Conservation (phyloP, 805 yeast genomes). For the Candida sithepensis region DNA sequence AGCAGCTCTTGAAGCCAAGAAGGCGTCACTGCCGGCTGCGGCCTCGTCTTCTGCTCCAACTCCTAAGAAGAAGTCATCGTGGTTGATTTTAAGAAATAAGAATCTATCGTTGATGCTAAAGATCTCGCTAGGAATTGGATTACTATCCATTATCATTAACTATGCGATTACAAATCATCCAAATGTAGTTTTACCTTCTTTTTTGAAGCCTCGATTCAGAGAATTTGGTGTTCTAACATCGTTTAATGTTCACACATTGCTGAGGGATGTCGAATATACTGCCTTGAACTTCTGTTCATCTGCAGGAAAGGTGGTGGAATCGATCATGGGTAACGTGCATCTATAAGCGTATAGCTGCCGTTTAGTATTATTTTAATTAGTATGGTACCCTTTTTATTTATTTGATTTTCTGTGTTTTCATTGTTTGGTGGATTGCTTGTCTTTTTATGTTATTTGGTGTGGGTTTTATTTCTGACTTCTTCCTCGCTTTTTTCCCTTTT, state of each 20-base stretch:
- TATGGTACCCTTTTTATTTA: too few relatives aligned
- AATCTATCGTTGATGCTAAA: constrained; percentile 17
- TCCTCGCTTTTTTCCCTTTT: neutral
- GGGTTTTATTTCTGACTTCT: too few relatives aligned
- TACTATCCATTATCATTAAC: constrained; percentile 14
- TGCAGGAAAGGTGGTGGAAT: neutral
- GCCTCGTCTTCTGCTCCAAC: neutral
- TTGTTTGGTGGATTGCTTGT: too few relatives aligned
- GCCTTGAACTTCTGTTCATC: neutral
- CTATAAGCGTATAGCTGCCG: neutral
- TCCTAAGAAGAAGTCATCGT: constrained; percentile 1
- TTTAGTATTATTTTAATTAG: too few relatives aligned
- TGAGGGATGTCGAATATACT: neutral
- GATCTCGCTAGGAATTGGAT: constrained; percentile 18
- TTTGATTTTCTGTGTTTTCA: too few relatives aligned
- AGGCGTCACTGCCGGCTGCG: neutral
- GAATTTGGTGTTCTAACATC: constrained; percentile 6
- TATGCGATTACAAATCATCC: constrained; percentile 7
- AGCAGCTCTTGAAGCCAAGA: constrained; percentile 1
- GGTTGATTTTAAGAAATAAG: constrained; percentile 11
- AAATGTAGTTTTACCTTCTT: constrained; percentile 1
- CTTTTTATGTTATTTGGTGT: too few relatives aligned
- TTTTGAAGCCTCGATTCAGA: constrained; percentile 8
- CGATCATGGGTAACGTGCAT: neutral
- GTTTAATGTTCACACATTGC: neutral